Conservation (phyloP, 1,284 basidiomycete genomes). For the Boletellus deceptivus region DNA sequence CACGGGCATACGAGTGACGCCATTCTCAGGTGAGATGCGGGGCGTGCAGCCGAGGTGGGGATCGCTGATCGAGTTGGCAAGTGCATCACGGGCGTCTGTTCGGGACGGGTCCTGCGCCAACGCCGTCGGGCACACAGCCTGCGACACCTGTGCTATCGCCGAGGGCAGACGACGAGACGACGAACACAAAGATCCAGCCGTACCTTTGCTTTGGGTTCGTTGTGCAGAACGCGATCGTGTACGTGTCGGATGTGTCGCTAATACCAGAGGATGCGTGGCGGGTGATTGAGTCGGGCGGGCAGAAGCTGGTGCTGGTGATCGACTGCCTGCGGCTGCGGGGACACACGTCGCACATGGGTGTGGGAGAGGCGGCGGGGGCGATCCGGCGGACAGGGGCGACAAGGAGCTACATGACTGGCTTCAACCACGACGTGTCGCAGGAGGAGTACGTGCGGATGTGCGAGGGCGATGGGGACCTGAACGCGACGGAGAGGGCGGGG, state of each 20-base stretch:
- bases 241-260: constrained; percentile 73
- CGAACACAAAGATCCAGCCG: constrained; percentile 41
- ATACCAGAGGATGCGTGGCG: constrained; percentile 71
- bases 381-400: constrained; percentile 54
- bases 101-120: constrained; percentile 39
- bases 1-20: constrained; percentile 62
- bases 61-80: constrained; percentile 23
- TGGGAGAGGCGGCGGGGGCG: constrained; percentile 53
- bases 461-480: constrained; percentile 41
- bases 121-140: constrained; percentile 42
- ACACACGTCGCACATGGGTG: constrained; percentile 73
- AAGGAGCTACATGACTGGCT: constrained; percentile 70
- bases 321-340: constrained; percentile 64
- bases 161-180: constrained; percentile 7
- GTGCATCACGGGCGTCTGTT: constrained; percentile 69
- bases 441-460: constrained; percentile 63
- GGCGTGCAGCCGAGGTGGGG: not conserved
- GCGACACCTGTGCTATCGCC: constrained; percentile 41
- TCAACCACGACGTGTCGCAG: constrained; percentile 67
- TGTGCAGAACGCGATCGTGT: constrained; percentile 59
- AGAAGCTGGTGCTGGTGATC: constrained; percentile 58
- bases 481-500: constrained; percentile 41
- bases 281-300: constrained; percentile 40
- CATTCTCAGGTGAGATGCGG: constrained; percentile 56
- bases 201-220: constrained; percentile 76